These are phyloP conservation scores for Emmonsiellopsis sp. DNA, from an alignment of 2,329 filamentous ascomycete genomes.

Conservation along the genomic window DNA sequence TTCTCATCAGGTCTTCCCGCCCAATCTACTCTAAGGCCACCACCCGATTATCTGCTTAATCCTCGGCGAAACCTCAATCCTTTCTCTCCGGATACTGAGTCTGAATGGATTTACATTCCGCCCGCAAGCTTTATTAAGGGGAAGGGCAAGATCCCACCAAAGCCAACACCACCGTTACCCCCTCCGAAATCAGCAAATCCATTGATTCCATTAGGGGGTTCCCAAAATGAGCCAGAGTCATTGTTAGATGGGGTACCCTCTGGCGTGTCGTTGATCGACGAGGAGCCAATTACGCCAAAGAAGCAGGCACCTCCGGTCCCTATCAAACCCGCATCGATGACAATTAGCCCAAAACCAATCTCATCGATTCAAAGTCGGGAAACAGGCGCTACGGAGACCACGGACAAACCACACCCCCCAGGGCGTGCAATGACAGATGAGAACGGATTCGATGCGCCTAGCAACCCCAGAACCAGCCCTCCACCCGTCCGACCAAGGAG, in stretches of 20 bases:
- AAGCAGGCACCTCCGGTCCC: conserved; percentile 8
- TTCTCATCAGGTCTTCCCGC: conserved; percentile 54
- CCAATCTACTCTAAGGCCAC: conserved; percentile 61
- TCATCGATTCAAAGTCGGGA: not conserved
- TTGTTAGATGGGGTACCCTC: not conserved
- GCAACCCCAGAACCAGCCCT: not conserved
- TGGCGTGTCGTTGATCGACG: not conserved
- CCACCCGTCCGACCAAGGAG: conserved; percentile 2
- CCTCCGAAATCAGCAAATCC: not conserved
- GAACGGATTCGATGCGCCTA: not conserved
- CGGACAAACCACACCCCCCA: not conserved
- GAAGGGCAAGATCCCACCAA: conserved; percentile 7
- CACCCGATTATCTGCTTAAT: conserved; percentile 59
- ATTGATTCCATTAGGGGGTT: not conserved
- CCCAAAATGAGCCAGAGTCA: not conserved
- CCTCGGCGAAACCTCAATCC: conserved; percentile 70
- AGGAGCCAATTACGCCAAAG: not conserved
- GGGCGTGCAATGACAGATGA: not conserved
- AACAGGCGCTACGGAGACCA: not conserved
- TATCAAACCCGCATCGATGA: conserved; percentile 4
- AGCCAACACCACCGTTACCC: not conserved
- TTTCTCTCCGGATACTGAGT: conserved; percentile 63
- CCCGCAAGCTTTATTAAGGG: conserved; percentile 7
- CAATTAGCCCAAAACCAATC: not conserved
- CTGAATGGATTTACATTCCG: conserved; percentile 64